Evolutionary conservation across 768 basidiomycete species (phyloP).

Genomic region (Bullera alba): DNA sequence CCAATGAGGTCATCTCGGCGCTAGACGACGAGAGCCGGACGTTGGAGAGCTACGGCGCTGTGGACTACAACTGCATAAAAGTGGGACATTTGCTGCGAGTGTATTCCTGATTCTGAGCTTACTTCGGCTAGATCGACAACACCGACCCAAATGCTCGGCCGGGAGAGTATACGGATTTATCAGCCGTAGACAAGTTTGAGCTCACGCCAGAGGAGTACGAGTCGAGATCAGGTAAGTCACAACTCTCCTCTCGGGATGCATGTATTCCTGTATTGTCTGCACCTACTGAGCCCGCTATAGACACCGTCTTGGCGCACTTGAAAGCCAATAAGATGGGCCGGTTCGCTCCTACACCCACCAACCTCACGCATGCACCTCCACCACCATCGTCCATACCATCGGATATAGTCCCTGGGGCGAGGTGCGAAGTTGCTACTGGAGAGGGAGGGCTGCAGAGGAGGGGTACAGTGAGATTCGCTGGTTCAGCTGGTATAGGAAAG

Average conservation of each 20-base stretch:
- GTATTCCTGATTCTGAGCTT: background rate
- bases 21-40: constrained; percentile 63
- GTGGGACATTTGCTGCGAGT: constrained; percentile 52
- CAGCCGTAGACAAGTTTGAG: constrained; percentile 88
- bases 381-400: constrained; percentile 32
- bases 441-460: constrained; percentile 62
- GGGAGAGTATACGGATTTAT: constrained; percentile 77
- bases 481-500: constrained; percentile 66
- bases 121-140: constrained; percentile 57
- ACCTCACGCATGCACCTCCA: constrained; percentile 39
- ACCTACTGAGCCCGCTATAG: constrained; percentile 47
- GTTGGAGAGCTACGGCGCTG: constrained; percentile 66
- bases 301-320: constrained; percentile 83
- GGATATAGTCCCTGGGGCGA: constrained; percentile 61
- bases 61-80: constrained; percentile 73
- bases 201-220: constrained; percentile 75
- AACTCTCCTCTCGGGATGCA: background rate
- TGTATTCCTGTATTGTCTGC: background rate
- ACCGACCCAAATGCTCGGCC: constrained; percentile 66
- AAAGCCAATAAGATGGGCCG: constrained; percentile 79
- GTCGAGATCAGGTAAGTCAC: constrained; percentile 59
- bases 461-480: constrained; percentile 80
- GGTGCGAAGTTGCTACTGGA: constrained; percentile 78
- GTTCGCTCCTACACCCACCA: constrained; percentile 53
- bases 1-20: constrained; percentile 49